Conservation (phyloP, 441 rosid genomes). For the Macaranga tanarius region DNA sequence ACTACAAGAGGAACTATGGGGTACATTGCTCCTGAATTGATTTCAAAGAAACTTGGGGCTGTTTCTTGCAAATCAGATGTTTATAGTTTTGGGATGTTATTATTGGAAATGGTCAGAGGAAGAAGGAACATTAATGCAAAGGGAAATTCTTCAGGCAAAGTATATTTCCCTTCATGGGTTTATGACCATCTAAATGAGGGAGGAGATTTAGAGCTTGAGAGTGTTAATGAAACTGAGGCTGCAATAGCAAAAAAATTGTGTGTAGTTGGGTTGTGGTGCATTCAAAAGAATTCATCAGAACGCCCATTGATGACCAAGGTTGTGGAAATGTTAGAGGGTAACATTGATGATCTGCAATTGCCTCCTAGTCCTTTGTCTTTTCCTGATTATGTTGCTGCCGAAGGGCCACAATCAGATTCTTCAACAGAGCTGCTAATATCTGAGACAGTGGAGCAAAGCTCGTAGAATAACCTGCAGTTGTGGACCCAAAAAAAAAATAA, state of each 20-base stretch:
- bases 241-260: constrained; percentile 29
- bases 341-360: constrained; percentile 17
- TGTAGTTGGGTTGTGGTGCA: constrained; percentile 35
- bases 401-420: constrained; percentile 27
- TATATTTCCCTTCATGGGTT: constrained; percentile 27
- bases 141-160: constrained; percentile 2
- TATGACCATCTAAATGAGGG: constrained; percentile 25
- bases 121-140: constrained; percentile 13
- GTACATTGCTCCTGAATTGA: constrained; percentile 45
- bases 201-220: constrained; percentile 28
- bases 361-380: constrained; percentile 32
- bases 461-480: neutral
- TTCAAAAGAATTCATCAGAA: constrained; percentile 27
- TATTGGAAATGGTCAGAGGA: constrained; percentile 35
- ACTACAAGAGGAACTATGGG: constrained; percentile 30
- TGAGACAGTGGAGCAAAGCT: constrained; percentile 24
- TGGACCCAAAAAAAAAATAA: neutral
- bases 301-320: constrained; percentile 34
- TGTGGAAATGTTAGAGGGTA: constrained; percentile 29
- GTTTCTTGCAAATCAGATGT: constrained; percentile 38
- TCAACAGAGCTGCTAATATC: constrained; percentile 25
- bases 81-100: constrained; percentile 33
- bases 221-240: constrained; percentile 23
- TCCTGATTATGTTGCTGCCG: constrained; percentile 6
- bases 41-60: constrained; percentile 29